phyloP scores from a whole-genome alignment of 2,329 filamentous ascomycete genomes.

The Colletotrichum musicola region DNA sequence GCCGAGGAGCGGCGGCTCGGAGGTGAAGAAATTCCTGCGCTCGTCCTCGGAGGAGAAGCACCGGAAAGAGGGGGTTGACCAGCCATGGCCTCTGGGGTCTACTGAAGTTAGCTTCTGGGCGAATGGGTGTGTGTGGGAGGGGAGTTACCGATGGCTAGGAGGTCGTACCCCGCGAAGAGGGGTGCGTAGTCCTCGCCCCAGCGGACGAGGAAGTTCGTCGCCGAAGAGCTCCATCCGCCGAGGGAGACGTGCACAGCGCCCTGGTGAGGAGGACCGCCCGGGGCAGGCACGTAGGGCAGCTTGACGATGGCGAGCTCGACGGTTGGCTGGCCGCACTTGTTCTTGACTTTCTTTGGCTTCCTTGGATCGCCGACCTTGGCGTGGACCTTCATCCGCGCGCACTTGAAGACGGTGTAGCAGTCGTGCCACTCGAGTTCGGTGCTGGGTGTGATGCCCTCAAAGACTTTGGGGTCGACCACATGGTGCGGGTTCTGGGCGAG shows the following conservation, averaged over 20 bases:
- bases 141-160: slow-evolving; percentile 20
- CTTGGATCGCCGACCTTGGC: slow-evolving; percentile 17
- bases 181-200: slow-evolving; percentile 25
- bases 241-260: slow-evolving; percentile 17
- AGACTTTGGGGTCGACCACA: background rate
- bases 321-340: slow-evolving; percentile 7
- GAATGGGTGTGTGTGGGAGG: too few relatives aligned
- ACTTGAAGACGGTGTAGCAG: slow-evolving; percentile 21
- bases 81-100: slow-evolving; percentile 23
- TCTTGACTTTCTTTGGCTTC: slow-evolving; percentile 14
- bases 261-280: slow-evolving; percentile 4
- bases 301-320: slow-evolving; percentile 27
- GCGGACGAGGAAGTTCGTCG: slow-evolving; percentile 24
- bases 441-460: slow-evolving; percentile 1
- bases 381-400: slow-evolving; percentile 22
- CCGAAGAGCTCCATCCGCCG: slow-evolving; percentile 24
- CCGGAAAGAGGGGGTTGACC: slow-evolving; percentile 18
- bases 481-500: slow-evolving; percentile 15
- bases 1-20: slow-evolving; percentile 7
- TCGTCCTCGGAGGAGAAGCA: slow-evolving; percentile 27
- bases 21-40: slow-evolving; percentile 14
- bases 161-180: slow-evolving; percentile 9
- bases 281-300: slow-evolving; percentile 9
- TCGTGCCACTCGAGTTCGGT: slow-evolving; percentile 22
- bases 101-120: background rate